phyloP scores from a whole-genome alignment of 495 filamentous ascomycete species.

The Neurospora sp. region DNA sequence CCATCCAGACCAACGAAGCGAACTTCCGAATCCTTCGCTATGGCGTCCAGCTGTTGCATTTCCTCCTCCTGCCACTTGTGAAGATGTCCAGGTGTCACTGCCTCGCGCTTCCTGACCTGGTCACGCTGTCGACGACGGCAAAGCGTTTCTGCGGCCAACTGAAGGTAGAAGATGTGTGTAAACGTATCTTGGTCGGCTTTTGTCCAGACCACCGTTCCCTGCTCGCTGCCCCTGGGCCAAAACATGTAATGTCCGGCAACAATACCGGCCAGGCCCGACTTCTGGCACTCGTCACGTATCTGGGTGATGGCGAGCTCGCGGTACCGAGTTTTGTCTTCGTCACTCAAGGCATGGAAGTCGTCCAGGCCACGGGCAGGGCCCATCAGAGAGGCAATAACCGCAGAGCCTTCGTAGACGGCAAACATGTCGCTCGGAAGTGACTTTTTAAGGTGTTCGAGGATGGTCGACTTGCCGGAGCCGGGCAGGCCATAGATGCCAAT shows the following conservation, averaged over 20 bases:
- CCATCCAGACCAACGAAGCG: constrained; percentile 30
- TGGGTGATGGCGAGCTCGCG: constrained; percentile 42
- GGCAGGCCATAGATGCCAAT: constrained; percentile 54
- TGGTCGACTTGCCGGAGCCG: constrained; percentile 49
- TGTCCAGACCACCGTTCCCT: constrained; percentile 30
- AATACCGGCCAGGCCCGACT: constrained; percentile 31
- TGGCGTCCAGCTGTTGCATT: constrained; percentile 33
- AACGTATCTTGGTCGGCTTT: constrained; percentile 38
- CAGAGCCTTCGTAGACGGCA: constrained; percentile 44
- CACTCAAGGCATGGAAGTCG: constrained; percentile 36
- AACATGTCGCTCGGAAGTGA: constrained; percentile 32
- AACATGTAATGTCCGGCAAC: constrained; percentile 56
- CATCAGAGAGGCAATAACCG: constrained; percentile 36
- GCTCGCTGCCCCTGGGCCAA: constrained; percentile 37
- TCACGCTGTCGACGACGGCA: constrained; percentile 30
- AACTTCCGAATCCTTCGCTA: constrained; percentile 40
- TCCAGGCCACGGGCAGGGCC: constrained; percentile 34
- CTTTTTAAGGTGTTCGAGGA: constrained; percentile 36
- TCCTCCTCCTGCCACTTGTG: constrained; percentile 45
- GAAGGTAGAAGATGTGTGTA: constrained; percentile 54
- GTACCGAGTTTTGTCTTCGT: constrained; percentile 29
- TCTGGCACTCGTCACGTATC: constrained; percentile 31
- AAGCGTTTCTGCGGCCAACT: constrained; percentile 30
- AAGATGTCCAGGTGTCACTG: constrained; percentile 32
- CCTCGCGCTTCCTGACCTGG: constrained; percentile 25